phyloP scores from a whole-genome alignment of 306 rosid genomes.

The Nissolia schottii region DNA sequence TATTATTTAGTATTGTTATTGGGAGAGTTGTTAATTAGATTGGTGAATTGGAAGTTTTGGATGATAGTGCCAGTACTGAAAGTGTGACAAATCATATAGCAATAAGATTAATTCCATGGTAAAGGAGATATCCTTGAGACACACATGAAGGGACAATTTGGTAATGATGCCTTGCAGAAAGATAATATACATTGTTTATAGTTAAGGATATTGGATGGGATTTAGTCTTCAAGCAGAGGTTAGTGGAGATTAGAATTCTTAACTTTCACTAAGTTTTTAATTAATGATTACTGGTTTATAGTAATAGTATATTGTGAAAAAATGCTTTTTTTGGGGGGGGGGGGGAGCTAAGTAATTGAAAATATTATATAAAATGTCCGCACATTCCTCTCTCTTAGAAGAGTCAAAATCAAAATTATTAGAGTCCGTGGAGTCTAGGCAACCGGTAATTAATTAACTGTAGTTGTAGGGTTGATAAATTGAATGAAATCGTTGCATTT shows the following conservation, averaged over 20 bases:
- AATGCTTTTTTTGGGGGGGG: slow-evolving; percentile 9
- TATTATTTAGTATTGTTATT: slow-evolving; percentile 18
- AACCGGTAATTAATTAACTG: not conserved
- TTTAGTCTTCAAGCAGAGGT: slow-evolving; percentile 14
- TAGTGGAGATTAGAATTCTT: slow-evolving; percentile 34
- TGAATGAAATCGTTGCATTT: not conserved
- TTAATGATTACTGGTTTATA: slow-evolving; percentile 26
- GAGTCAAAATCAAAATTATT: slow-evolving; percentile 47
- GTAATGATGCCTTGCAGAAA: slow-evolving; percentile 20
- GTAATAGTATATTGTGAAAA: slow-evolving; percentile 7
- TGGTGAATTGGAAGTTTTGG: slow-evolving; percentile 15
- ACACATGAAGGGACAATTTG: slow-evolving; percentile 19
- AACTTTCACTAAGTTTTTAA: slow-evolving; percentile 32
- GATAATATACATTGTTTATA: not conserved
- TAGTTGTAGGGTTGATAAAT: not conserved
- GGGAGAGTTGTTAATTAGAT: not conserved
- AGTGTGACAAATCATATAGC: slow-evolving; percentile 26
- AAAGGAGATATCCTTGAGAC: slow-evolving; percentile 8
- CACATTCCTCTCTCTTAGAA: slow-evolving; percentile 18
- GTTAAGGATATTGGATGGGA: not conserved
- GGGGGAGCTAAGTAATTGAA: slow-evolving; percentile 17
- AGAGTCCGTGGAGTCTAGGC: slow-evolving; percentile 3
- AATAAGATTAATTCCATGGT: not conserved
- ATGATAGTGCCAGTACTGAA: slow-evolving; percentile 22
- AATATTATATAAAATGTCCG: slow-evolving; percentile 17